Evolutionary conservation across 805 yeast genomes (phyloP).

Genomic region (Cyberlindnera americana): DNA sequence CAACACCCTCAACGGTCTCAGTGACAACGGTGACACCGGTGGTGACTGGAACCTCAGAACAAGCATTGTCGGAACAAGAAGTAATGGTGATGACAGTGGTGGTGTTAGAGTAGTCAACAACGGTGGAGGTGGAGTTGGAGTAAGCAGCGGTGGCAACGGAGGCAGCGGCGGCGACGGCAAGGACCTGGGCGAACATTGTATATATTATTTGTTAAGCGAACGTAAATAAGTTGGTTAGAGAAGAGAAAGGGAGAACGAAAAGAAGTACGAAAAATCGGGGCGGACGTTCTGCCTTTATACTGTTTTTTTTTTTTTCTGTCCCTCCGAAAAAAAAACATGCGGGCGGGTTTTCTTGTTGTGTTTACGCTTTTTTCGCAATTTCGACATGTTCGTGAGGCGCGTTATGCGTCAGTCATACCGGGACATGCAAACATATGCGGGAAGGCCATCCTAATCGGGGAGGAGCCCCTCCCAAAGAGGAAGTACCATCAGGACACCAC

Average conservation of each 20-base stretch:
- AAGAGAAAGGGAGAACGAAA: conserved; percentile 1
- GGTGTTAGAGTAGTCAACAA: conserved; percentile 23
- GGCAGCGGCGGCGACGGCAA: conserved; percentile 28
- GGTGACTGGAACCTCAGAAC: conserved; percentile 27
- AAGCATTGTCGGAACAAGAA: conserved; percentile 22
- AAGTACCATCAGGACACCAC: conserved; percentile 2
- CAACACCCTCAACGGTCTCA: conserved; percentile 20
- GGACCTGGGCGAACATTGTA: conserved; percentile 33
- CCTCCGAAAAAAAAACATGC: neutral
- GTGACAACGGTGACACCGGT: conserved; percentile 28
- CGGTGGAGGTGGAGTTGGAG: conserved; percentile 28
- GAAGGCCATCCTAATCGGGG: conserved; percentile 1
- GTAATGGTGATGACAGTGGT: conserved; percentile 34
- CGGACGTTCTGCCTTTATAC: conserved; percentile 13
- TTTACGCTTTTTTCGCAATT: conserved; percentile 6
- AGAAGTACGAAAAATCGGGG: conserved; percentile 7
- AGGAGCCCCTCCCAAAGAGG: conserved; percentile 7
- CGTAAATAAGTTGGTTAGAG: conserved; percentile 28
- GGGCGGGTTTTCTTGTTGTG: neutral
- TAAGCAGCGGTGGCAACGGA: conserved; percentile 28
- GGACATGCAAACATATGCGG: neutral
- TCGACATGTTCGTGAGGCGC: neutral
- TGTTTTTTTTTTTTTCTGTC: conserved; percentile 6
- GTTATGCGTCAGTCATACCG: neutral
- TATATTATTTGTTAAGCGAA: conserved; percentile 22